Evolutionary conservation across 2,329 filamentous ascomycete species (phyloP), one percentile per base, ranked within the genome.

Genomic region (Fusarium sp.): DNA sequence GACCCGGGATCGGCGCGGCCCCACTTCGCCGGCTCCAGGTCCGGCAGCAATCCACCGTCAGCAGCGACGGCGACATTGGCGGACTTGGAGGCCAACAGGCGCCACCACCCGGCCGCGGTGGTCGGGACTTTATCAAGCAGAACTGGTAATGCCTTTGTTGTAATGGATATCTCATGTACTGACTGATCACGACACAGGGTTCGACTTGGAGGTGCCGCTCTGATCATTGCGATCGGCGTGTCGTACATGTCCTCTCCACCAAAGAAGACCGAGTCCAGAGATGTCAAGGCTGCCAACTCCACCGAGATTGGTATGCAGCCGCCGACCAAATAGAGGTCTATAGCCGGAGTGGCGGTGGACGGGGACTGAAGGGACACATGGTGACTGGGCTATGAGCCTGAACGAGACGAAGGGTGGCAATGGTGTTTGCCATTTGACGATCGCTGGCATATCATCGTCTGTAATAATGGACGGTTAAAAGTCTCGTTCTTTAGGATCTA

Each of bases 11-110:
- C 31, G 42, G 56, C 31, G 44, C 42, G 44, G 57, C 57, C 57
- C 57, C 57, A 59, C 57, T 59, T 51, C 57, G 57, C 57, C 57
- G 57, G n/a, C 38, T 59, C 33, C 29, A n/a, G 23, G 18, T 59
- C 44, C 57, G 57, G 57, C 57, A 59, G 42, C 42, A 51, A 51
- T 59, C 57, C 29, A 33, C 25, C 44, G 57, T 59, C 44, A 59
- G 57, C 57, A 59, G 57, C 23, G 57, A 59, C 33, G 57, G 57
- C 23, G 29, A 59, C 14, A 40, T 59, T 16, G 57, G 57, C 10
- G 57, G 57, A 23, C 42, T 59, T 13, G 57, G 57, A 40, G 31
- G 57, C 16, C 57, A 51, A 31, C 44, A 59, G 33, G 49, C 42
- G 14, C 57, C 57, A 33, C 57, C 57, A 20, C 57, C 57, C 18